Evolutionary conservation across 106 monocot species (phyloP), one percentile per base, ranked within the genome.

Genomic region (Dendrobium nobile): DNA sequence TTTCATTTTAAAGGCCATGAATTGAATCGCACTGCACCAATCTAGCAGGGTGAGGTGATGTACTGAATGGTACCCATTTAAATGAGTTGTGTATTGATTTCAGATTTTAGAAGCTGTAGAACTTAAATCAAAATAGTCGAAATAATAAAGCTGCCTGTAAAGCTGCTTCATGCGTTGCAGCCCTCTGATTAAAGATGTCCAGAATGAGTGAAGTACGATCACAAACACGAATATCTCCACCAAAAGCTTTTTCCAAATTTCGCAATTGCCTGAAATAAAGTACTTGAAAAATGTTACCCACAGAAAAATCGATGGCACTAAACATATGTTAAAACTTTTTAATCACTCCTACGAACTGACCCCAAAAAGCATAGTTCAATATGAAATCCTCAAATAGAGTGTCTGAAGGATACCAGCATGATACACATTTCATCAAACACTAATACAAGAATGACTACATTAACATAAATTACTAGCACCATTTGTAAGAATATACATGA

Each of bases 201-300:
- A 99, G 84, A 87, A 99, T 99, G 48, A 99, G 93, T 73, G 99
- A 92, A 90, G 99, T 99, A 11, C 95, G 93, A 77, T 95, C 99
- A 95, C 99, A 99, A 58, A 99, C 99, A 58, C 99, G 89, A 54
- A 95, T 88, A 87, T 82, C 85, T 75, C 91, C 92, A 85, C 95
- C 99, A 82, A 99, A 95, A 77, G 91, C 84, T 75, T 93, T 99
- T 84, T 95, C 98, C 85, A 98, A 92, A 77, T 95, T 98, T 26
- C 98, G 95, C 80, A 98, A 79, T 88, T 98, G 98, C 75, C 98
- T 98, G 77, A 10, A 78, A 78, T 8, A 70, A 70, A 4, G 37
- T 70, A 37, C 2, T 70, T 33, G 37, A 61, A 2, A 61, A 61
- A 11, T 70, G 70, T 70, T 70, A 70, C 70, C 64, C 64, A 65